Percentiles rank a stretch among this genome's conserved stretches.
Evolutionary conservation across 1,284 basidiomycete species (phyloP).

Genomic region (Inonotus hispidus): DNA sequence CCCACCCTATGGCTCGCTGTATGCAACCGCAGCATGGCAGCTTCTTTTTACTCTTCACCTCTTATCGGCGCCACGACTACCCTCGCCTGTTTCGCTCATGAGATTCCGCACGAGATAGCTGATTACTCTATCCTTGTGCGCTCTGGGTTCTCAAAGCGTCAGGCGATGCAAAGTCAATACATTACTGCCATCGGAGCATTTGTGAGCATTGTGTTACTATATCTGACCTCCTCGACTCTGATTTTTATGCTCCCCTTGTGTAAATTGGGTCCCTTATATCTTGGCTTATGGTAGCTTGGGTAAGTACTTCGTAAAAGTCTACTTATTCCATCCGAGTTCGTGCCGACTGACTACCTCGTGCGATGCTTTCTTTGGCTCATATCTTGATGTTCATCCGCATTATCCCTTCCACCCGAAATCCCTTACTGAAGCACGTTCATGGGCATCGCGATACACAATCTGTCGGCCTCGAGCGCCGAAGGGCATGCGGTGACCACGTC

Average conservation of each 20-base stretch:
- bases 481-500: slow-evolving; percentile 29
- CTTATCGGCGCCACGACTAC: slow-evolving; percentile 87
- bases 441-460: slow-evolving; percentile 79
- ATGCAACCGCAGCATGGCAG: slow-evolving; percentile 64
- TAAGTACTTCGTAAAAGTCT: not conserved
- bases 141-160: slow-evolving; percentile 82
- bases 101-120: slow-evolving; percentile 89
- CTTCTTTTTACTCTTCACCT: slow-evolving; percentile 86
- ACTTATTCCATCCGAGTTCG: not conserved
- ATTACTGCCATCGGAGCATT: slow-evolving; percentile 86
- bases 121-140: slow-evolving; percentile 88
- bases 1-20: not conserved
- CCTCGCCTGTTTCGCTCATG: slow-evolving; percentile 86
- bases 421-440: slow-evolving; percentile 65
- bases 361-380: not conserved
- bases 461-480: slow-evolving; percentile 41
- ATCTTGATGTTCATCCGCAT: not conserved
- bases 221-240: slow-evolving; percentile 6
- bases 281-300: not conserved
- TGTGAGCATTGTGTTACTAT: slow-evolving; percentile 42
- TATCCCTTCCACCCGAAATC: not conserved
- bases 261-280: not conserved
- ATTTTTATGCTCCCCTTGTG: not conserved
- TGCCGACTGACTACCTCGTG: not conserved
- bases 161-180: slow-evolving; percentile 90